phyloP scores from a whole-genome alignment of 805 yeast species.

The Starmerella floris region DNA sequence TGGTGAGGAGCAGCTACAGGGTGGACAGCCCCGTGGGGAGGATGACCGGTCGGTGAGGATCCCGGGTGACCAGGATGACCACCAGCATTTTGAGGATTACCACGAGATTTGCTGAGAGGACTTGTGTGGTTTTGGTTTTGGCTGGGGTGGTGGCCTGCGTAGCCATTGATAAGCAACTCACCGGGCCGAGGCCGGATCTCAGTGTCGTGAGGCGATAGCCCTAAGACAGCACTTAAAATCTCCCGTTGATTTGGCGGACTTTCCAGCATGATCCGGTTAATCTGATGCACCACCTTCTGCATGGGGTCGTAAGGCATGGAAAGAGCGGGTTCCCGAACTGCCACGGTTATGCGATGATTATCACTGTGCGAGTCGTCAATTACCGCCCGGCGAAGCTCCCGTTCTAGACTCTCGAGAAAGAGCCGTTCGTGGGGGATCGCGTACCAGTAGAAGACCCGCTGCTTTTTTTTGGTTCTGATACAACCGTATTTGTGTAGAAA shows the following conservation, averaged over 20 bases:
- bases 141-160: background rate
- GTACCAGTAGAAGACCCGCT: constrained; percentile 93
- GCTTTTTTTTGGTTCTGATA: constrained; percentile 87
- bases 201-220: background rate
- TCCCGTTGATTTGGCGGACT: constrained; percentile 13
- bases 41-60: background rate
- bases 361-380: constrained; percentile 9
- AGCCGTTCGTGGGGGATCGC: constrained; percentile 87
- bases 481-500: constrained; percentile 78
- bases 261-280: constrained; percentile 20
- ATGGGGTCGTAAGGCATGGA: constrained; percentile 51
- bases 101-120: background rate
- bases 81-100: background rate
- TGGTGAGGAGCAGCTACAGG: no score
- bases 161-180: background rate
- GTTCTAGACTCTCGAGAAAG: constrained; percentile 83
- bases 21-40: background rate
- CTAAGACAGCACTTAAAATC: constrained; percentile 8
- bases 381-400: constrained; percentile 42
- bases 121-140: background rate
- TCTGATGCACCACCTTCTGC: constrained; percentile 29
- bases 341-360: constrained; percentile 42
- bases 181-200: background rate
- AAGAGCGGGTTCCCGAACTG: constrained; percentile 64
- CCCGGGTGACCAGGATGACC: background rate